These are phyloP conservation scores for Teunomyces barrocoloradensis DNA, from an alignment of 805 yeast species.

Conservation along the genomic window DNA sequence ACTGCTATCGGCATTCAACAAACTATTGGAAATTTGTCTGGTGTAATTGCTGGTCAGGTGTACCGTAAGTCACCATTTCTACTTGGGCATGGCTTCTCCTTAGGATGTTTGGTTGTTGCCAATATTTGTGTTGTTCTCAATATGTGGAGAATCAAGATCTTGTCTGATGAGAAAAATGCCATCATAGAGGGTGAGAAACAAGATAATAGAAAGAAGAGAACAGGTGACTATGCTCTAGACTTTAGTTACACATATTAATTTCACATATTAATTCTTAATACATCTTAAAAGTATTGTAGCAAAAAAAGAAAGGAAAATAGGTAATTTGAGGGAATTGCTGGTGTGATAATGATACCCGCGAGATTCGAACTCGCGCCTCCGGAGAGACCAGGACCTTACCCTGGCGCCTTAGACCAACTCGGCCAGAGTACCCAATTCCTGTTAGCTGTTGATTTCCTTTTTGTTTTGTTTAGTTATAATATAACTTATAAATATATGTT, in stretches of 20 bases:
- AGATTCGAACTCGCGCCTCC: conserved; percentile 22
- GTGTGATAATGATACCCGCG: conserved; percentile 20
- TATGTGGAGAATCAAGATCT: conserved; percentile 11
- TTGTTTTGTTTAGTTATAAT: not conserved
- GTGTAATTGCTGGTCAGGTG: conserved; percentile 44
- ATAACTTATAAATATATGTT: no score
- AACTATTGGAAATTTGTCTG: conserved; percentile 44
- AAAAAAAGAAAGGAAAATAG: conserved; percentile 12
- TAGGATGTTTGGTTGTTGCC: conserved; percentile 30
- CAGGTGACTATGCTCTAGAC: conserved; percentile 21
- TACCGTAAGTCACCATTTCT: conserved; percentile 38
- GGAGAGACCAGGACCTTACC: conserved; percentile 22
- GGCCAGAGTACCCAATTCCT: conserved; percentile 21
- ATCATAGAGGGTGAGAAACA: conserved; percentile 17
- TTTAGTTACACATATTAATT: conserved; percentile 16
- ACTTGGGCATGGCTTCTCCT: conserved; percentile 39
- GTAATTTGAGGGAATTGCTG: conserved; percentile 16
- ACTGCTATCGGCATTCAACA: conserved; percentile 43
- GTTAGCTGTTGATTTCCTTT: not conserved
- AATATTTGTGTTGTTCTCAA: conserved; percentile 15
- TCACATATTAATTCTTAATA: no score
- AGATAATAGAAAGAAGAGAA: conserved; percentile 15
- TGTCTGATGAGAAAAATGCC: conserved; percentile 7
- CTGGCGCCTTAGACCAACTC: conserved; percentile 23
- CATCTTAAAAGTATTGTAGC: not conserved